Base-by-base conservation (phyloP, 768 basidiomycete species). In the Suillus americanus region DNA sequence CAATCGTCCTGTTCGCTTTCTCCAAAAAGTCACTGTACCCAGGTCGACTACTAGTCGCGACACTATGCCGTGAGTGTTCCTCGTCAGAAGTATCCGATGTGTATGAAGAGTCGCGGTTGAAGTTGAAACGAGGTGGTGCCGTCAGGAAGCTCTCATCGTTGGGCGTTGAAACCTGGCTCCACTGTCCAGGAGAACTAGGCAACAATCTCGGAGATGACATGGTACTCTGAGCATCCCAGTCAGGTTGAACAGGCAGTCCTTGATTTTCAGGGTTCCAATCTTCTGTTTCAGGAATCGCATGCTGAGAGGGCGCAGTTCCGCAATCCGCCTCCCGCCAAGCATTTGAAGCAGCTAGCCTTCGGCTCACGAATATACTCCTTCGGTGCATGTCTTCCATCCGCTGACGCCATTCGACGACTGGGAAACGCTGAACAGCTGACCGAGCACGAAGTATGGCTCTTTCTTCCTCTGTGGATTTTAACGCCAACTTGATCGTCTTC, bases 381-480 rank as follows among this genome's bases (percentile, higher is more conserved):
- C 85, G 86, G 74, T 97, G 95, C 83, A 97, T 93, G 75, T 97
- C 95, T 79, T 97, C 95, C 83, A 89, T 92, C 57, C 92, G 87
- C 74, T 97, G 95, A 72, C 95, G 91, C 95, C 95, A 97, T 79
- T 97, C 95, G 33, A 97, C 92, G 63, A 97, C 95, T 5, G 95
- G 95, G 91, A 97, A 97, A 71, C 95, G 92, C 72, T 97, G 95
- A 3, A 97, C 85, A 20, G 95, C 95, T 18, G 95, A 97, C 50
- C 95, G 87, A 51, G 95, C 95, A 73, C 95, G 92, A 30, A 97
- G 85, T 70, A 97, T 89, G 10, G 95, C 94, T 62, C 95, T 90
- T 70, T 97, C 95, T 75, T 96, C 90, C 70, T 93, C 86, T 0
- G 89, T 88, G 12, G 95, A 96, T 77, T 91, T 96, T 67, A 97